Evolutionary conservation across 768 basidiomycete species (phyloP).

Genomic region (Auricularia auricula-judae): DNA sequence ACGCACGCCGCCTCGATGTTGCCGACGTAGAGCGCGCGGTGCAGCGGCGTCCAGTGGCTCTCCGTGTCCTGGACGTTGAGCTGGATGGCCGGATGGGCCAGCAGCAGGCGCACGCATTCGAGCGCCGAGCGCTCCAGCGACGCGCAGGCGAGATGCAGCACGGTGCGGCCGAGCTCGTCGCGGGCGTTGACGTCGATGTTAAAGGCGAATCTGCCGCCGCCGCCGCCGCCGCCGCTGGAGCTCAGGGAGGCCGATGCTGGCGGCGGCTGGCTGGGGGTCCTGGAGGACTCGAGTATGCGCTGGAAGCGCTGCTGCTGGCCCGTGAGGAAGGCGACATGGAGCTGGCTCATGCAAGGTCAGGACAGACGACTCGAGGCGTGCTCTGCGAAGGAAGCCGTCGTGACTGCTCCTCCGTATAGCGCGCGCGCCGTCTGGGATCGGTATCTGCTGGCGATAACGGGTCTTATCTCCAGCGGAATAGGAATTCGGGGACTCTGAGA

Average conservation of each 20-base stretch:
- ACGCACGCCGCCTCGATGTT: slow-evolving; percentile 62
- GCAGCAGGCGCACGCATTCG: slow-evolving; percentile 67
- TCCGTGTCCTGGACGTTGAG: slow-evolving; percentile 76
- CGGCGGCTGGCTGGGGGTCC: slow-evolving; percentile 21
- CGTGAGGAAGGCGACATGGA: slow-evolving; percentile 66
- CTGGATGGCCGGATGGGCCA: slow-evolving; percentile 64
- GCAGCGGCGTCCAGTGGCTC: slow-evolving; percentile 85
- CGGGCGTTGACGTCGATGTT: slow-evolving; percentile 54
- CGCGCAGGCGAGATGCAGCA: slow-evolving; percentile 71
- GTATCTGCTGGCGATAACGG: neutral
- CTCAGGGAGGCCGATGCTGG: slow-evolving; percentile 22
- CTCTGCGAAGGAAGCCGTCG: neutral
- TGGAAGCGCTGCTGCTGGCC: slow-evolving; percentile 69
- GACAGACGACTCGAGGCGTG: neutral
- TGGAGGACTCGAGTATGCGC: slow-evolving; percentile 49
- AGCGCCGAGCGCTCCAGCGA: slow-evolving; percentile 48
- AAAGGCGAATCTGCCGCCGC: slow-evolving; percentile 18
- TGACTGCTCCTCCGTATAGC: neutral
- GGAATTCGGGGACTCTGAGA: too few relatives aligned
- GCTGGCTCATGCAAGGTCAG: slow-evolving; percentile 18
- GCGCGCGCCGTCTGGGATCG: neutral
- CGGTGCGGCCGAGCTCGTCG: slow-evolving; percentile 63
- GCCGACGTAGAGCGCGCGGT: slow-evolving; percentile 73
- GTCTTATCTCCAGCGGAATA: neutral
- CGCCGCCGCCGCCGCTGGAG: slow-evolving; percentile 23